phyloP scores from a whole-genome alignment of 176 grass and related monocot species.

The Chloris gayana region DNA sequence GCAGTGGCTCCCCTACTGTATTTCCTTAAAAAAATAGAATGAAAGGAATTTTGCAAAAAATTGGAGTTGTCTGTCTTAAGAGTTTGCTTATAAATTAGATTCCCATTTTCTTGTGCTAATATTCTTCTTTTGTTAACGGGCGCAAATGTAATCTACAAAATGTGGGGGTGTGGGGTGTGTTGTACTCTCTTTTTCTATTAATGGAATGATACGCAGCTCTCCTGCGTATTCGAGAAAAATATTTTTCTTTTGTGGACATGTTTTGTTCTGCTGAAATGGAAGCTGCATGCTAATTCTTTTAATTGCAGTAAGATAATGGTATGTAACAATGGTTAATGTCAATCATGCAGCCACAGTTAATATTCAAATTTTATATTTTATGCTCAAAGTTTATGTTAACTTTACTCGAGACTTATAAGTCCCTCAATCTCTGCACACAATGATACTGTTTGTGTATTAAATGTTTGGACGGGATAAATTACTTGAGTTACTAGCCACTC shows the following conservation, averaged over 20 bases:
- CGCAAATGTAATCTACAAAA: too few species aligned
- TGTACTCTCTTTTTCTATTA: too few species aligned
- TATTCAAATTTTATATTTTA: background rate
- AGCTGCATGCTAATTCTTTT: background rate
- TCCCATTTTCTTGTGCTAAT: too few species aligned
- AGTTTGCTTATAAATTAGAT: background rate
- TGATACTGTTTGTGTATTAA: background rate
- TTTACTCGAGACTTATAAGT: background rate
- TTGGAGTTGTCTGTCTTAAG: background rate
- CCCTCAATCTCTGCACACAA: background rate
- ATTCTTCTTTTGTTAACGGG: too few species aligned
- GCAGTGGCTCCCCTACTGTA: too few species aligned
- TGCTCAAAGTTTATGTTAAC: background rate
- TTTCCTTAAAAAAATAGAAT: background rate
- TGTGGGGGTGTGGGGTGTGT: too few species aligned
- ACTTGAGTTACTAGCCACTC: slow-evolving; percentile 6
- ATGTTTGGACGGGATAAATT: slow-evolving; percentile 10
- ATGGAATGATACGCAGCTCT: too few species aligned
- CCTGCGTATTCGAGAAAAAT: too few species aligned
- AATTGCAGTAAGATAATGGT: background rate
- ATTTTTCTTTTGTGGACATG: background rate
- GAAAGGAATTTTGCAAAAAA: background rate
- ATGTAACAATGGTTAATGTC: background rate
- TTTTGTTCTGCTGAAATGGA: background rate
- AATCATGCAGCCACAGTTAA: background rate